These are phyloP conservation scores for Xylaria intraflava DNA, from an alignment of 495 filamentous ascomycete genomes.

Conservation along the genomic window DNA sequence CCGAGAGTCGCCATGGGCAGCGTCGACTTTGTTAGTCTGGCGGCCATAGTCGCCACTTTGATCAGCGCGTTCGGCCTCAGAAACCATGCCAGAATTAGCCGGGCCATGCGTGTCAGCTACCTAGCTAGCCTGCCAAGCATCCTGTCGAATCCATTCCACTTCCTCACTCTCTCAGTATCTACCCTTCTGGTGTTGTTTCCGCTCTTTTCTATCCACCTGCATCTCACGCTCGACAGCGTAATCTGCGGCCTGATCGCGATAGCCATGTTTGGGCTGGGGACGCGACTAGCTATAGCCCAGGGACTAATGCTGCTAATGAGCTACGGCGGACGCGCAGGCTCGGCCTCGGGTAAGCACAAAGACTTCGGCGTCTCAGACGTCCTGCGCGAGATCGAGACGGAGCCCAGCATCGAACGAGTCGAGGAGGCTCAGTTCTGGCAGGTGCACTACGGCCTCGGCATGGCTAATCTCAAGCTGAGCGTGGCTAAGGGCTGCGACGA, in stretches of 20 bases:
- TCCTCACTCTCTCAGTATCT: constrained; percentile 83
- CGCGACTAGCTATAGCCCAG: constrained; percentile 72
- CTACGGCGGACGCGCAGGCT: constrained; percentile 40
- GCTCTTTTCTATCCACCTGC: constrained; percentile 66
- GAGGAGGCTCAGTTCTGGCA: constrained; percentile 97
- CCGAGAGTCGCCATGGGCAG: constrained; percentile 61
- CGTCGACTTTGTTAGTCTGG: constrained; percentile 74
- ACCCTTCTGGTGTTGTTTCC: constrained; percentile 76
- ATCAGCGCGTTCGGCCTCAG: constrained; percentile 79
- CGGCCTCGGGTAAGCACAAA: constrained; percentile 16
- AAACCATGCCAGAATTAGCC: constrained; percentile 91
- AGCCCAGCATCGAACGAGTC: constrained; percentile 65
- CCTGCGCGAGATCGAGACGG: constrained; percentile 73
- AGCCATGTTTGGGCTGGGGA: constrained; percentile 80
- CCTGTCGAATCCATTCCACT: constrained; percentile 86
- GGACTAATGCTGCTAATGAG: constrained; percentile 94
- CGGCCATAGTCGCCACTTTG: constrained; percentile 82
- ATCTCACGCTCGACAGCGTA: constrained; percentile 72
- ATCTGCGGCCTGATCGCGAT: constrained; percentile 73
- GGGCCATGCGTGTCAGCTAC: constrained; percentile 67
- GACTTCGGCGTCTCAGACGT: constrained; percentile 61
- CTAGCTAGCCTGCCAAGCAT: constrained; percentile 65
- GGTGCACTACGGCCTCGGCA: constrained; percentile 92
- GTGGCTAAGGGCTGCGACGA: constrained; percentile 53
- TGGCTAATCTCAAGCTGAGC: constrained; percentile 85